Evolutionary conservation across 305 asterid species (phyloP), one percentile per base, ranked within the genome.

Genomic region (Striga hermonthica): DNA sequence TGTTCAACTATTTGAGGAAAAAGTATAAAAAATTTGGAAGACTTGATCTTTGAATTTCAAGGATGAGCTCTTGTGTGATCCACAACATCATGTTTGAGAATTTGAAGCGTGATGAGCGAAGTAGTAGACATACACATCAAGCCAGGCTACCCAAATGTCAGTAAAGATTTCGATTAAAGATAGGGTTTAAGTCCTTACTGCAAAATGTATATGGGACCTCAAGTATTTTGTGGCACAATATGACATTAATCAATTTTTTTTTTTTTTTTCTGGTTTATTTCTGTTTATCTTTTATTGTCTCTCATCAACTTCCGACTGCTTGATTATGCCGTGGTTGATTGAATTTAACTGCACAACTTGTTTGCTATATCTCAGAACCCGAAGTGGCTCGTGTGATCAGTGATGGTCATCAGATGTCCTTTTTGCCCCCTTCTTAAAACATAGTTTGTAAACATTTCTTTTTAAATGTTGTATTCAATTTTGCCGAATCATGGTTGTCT

Each of bases 81-180:
- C 31, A 22, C 31, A 22, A 22, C 31, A 22, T 69, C 54, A 55
- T 70, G 34, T 45, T 54, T 62, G 64, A 14, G 35, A 39, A 64
- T 7, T 44, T 54, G n/a, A 57, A 54, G 34, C 52, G 44, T 61
- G 56, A 60, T 28, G 34, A 58, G 36, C n/a, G 3, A 52, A 10
- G 9, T 13, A 38, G 11, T 57, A 71, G 13, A 31, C 31, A 35
- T 45, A 8, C 53, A 12, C 41, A 53, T n/a, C 4, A 69, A 54
- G 31, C 6, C 5, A 1, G 8, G 52, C n/a, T 71, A 5, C 49
- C 3, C 2, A 22, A 22, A 22, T 22, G 31, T 22, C 31, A 3
- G 11, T 48, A 48, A 48, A 48, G 54, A 7, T 47, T 47, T 47
- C 53, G 4, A 1, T n/a, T 48, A 11, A 48, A 12, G 12, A 12